phyloP scores from a whole-genome alignment of 2,329 filamentous ascomycete species.

The Ascosphaera apis region DNA sequence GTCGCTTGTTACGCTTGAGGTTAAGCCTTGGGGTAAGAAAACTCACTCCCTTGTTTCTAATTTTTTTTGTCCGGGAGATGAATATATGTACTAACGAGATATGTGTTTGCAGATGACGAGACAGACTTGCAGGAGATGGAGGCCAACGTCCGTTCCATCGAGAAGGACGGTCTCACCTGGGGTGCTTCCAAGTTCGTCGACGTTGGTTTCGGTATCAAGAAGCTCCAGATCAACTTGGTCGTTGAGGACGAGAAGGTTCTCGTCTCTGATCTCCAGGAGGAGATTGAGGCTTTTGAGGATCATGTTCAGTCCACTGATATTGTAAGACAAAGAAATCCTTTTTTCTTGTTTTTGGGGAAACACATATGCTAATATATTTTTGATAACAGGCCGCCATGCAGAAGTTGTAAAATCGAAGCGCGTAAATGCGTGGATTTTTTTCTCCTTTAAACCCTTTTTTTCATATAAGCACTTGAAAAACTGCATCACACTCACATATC shows the following conservation, averaged over 20 bases:
- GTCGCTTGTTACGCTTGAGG: constrained; percentile 83
- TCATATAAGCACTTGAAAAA: no score
- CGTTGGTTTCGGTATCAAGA: constrained; percentile 95
- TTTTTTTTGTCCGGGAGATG: neutral
- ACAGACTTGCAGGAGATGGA: constrained; percentile 74
- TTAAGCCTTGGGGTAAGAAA: constrained; percentile 93
- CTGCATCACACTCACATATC: no score
- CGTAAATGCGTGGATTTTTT: no score
- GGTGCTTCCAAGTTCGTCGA: constrained; percentile 72
- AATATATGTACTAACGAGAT: constrained; percentile 1
- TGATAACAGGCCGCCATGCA: constrained; percentile 48
- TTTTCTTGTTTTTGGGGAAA: neutral
- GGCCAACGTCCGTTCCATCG: constrained; percentile 54
- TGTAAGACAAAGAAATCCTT: constrained; percentile 19
- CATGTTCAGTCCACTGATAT: constrained; percentile 89
- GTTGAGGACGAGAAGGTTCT: constrained; percentile 95
- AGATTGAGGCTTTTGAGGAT: constrained; percentile 76
- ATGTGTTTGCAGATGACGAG: constrained; percentile 48
- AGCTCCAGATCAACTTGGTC: constrained; percentile 96
- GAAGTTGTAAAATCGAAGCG: constrained; percentile 45
- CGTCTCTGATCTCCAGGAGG: constrained; percentile 60
- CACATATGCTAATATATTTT: constrained; percentile 6
- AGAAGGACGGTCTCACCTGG: constrained; percentile 91
- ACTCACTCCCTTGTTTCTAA: neutral
- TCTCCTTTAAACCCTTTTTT: no score